Conservation (phyloP, 805 yeast species). For the Saccharomycopsis selenospora region DNA sequence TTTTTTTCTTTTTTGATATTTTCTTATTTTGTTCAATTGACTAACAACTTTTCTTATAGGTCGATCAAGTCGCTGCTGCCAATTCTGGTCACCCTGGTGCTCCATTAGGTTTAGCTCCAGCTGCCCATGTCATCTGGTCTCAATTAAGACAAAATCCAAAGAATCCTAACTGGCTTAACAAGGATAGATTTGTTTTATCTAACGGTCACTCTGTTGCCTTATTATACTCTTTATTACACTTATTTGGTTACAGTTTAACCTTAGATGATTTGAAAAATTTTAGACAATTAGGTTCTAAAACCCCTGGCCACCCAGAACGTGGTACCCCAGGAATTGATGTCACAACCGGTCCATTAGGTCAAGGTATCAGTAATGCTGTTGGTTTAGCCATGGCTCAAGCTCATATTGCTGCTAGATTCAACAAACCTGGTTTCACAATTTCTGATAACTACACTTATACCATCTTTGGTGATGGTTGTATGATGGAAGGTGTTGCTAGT, state of each 20-base stretch:
- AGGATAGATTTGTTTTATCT: slow-evolving; percentile 91
- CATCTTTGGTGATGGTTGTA: slow-evolving; percentile 95
- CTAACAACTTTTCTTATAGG: slow-evolving; percentile 23
- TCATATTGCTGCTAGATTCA: slow-evolving; percentile 86
- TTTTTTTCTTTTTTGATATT: neutral
- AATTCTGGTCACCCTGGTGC: slow-evolving; percentile 99
- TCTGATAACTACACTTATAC: slow-evolving; percentile 71
- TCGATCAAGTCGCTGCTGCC: slow-evolving; percentile 80
- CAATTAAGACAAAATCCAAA: slow-evolving; percentile 82
- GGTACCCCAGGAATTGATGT: slow-evolving; percentile 92
- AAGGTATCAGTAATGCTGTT: slow-evolving; percentile 93
- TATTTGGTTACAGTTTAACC: slow-evolving; percentile 74
- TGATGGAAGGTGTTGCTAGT: slow-evolving; percentile 95
- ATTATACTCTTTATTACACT: slow-evolving; percentile 75
- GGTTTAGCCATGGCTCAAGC: slow-evolving; percentile 95
- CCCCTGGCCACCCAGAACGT: slow-evolving; percentile 97
- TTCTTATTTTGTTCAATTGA: neutral
- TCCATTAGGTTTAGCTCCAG: slow-evolving; percentile 95
- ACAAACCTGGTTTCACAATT: slow-evolving; percentile 72
- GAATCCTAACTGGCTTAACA: slow-evolving; percentile 87
- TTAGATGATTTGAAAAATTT: slow-evolving; percentile 84
- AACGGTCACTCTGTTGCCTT: slow-evolving; percentile 96
- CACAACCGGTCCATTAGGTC: slow-evolving; percentile 98
- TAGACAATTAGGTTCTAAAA: slow-evolving; percentile 83
- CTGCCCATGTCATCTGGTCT: slow-evolving; percentile 78